Evolutionary conservation across 495 filamentous ascomycete species (phyloP).

Genomic region (Umbilicaria muhlenbergii): DNA sequence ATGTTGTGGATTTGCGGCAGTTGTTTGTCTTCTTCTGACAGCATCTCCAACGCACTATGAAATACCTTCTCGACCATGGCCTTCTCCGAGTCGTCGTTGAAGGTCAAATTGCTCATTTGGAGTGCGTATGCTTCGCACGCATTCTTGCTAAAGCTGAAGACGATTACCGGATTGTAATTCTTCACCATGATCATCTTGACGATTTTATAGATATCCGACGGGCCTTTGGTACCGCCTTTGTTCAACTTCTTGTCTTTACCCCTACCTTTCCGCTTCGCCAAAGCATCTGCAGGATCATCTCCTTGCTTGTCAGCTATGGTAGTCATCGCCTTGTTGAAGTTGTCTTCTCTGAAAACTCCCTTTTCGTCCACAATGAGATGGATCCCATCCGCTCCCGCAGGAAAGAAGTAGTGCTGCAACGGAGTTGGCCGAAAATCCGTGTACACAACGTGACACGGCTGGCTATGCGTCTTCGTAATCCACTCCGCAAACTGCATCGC

Average conservation of each 20-base stretch:
- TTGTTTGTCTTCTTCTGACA: slow-evolving; percentile 79
- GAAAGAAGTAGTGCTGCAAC: slow-evolving; percentile 94
- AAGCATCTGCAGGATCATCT: slow-evolving; percentile 60
- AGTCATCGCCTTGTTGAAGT: slow-evolving; percentile 91
- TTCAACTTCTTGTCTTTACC: slow-evolving; percentile 84
- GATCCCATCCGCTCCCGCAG: slow-evolving; percentile 82
- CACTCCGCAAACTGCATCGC: slow-evolving; percentile 99
- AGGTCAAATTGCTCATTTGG: slow-evolving; percentile 70
- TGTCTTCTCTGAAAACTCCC: slow-evolving; percentile 83
- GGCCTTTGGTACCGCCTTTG: slow-evolving; percentile 61
- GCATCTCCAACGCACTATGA: slow-evolving; percentile 68
- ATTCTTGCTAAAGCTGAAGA: slow-evolving; percentile 97
- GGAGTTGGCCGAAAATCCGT: slow-evolving; percentile 96
- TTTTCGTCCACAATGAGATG: slow-evolving; percentile 94
- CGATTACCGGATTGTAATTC: slow-evolving; percentile 91
- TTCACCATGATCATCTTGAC: slow-evolving; percentile 97
- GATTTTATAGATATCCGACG: slow-evolving; percentile 87
- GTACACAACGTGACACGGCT: slow-evolving; percentile 96
- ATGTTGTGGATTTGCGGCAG: slow-evolving; percentile 86
- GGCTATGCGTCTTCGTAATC: slow-evolving; percentile 91
- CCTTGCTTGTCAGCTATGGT: slow-evolving; percentile 78
- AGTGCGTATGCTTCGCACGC: slow-evolving; percentile 82
- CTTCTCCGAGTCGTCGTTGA: slow-evolving; percentile 95
- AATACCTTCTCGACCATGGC: slow-evolving; percentile 91
- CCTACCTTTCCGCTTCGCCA: slow-evolving; percentile 64